A percentile compares a stretch with the other conserved stretches of the same genome.
Conservation (phyloP, 345 rosid species). For the Acer campestre region DNA sequence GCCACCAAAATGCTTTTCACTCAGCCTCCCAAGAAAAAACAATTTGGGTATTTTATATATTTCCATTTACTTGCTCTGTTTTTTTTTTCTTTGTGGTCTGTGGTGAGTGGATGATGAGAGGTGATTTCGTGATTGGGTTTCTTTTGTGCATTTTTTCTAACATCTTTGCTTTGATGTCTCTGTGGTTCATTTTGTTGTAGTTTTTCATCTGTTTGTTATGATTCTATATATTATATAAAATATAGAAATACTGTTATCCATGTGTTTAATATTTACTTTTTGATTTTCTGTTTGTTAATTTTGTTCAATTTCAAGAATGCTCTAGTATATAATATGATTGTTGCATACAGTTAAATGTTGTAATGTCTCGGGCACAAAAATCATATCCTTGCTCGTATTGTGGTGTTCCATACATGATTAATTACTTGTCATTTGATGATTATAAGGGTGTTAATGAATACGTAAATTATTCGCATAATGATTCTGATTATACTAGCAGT, state of each 20-base stretch:
- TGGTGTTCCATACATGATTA: background rate
- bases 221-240: background rate
- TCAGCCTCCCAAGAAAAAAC: slow-evolving; percentile 59
- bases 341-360: background rate
- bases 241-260: background rate
- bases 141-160: slow-evolving; percentile 38
- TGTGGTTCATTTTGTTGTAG: background rate
- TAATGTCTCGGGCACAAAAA: background rate
- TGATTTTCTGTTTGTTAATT: background rate
- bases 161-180: background rate
- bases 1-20: slow-evolving; percentile 81
- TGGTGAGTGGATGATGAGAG: background rate
- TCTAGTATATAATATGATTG: background rate
- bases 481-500: background rate
- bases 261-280: background rate
- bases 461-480: background rate
- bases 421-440: background rate
- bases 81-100: too few species aligned
- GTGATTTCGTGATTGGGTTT: slow-evolving; percentile 5
- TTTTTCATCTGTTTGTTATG: background rate
- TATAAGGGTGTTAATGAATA: background rate
- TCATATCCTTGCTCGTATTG: background rate
- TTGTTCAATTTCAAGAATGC: background rate
- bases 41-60: slow-evolving; percentile 65
- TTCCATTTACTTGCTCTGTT: background rate